These are phyloP conservation scores for Sanghuangporus baumii DNA, from an alignment of 1,284 basidiomycete genomes.

Conservation along the genomic window DNA sequence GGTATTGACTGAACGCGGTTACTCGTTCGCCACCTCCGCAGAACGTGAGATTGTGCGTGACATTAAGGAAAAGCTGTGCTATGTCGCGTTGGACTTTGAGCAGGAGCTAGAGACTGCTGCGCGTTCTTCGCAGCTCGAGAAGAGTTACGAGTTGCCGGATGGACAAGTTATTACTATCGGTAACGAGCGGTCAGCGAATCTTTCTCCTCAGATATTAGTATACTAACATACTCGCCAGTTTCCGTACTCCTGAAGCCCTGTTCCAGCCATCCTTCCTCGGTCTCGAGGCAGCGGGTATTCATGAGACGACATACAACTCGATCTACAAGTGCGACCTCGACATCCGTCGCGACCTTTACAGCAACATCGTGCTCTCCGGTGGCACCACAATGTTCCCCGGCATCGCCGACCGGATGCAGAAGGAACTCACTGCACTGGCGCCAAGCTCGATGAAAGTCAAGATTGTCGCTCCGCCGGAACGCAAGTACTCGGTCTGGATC, in stretches of 20 bases:
- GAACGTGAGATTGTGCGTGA: conserved; percentile 96
- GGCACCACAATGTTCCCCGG: conserved; percentile 98
- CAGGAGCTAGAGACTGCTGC: conserved; percentile 93
- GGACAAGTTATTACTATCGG: conserved; percentile 97
- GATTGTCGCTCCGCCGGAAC: conserved; percentile 88
- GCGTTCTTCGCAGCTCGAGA: conserved; percentile 89
- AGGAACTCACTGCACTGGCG: conserved; percentile 87
- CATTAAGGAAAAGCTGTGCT: conserved; percentile 98
- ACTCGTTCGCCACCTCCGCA: conserved; percentile 91
- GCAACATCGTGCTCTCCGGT: conserved; percentile 92
- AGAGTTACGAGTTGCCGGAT: conserved; percentile 95
- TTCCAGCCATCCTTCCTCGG: conserved; percentile 96
- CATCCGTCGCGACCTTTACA: conserved; percentile 87
- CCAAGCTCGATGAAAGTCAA: conserved; percentile 93
- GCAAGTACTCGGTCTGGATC: conserved; percentile 98
- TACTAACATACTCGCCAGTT: conserved; percentile 38
- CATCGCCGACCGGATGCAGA: conserved; percentile 97
- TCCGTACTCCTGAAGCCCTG: conserved; percentile 95
- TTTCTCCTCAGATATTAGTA: conserved; percentile 9
- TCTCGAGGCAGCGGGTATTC: conserved; percentile 90
- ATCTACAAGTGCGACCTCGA: conserved; percentile 79
- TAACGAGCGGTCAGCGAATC: conserved; percentile 70
- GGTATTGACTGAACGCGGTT: conserved; percentile 91
- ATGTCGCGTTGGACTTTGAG: conserved; percentile 95
- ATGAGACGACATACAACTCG: conserved; percentile 94